Base-by-base conservation (phyloP, 2,329 filamentous ascomycete species). In the Pseudocercospora fijiensis region DNA sequence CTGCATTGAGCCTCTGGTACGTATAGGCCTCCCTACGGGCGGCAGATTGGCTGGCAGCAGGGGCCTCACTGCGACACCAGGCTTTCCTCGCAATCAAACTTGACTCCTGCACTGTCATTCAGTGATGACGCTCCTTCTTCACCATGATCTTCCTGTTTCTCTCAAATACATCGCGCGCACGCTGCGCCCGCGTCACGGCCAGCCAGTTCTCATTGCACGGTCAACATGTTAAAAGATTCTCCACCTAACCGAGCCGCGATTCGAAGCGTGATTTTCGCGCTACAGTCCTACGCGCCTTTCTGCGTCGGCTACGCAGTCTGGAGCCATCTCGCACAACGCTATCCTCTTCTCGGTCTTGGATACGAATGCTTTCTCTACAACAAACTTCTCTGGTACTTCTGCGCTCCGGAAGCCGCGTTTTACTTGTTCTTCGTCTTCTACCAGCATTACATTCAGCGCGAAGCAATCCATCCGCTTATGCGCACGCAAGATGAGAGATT, bases 371-470 rank as follows among this genome's bases (percentile, higher is more conserved):
- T 62, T 24, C 18, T 65, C 16, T 57, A 65, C 43, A 66, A 57
- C 77, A 27, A 28, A 27, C 26, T 61, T 27, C 68, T 84, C 10
- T 76, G 84, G 62, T 68, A 74, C 3, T 83, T 81, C 74, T 76
- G 80, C 53, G 67, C 78, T 24, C 74, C 81, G n/a, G 86, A 88
- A 74, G 71, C 79, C 70, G 70, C 78, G 0, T 87, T 88, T 74
- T 87, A 82, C 73, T 64, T 85, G 20, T 69, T 84, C 68, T 87
- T 82, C 71, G 73, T 85, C 13, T 85, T 83, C 49, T 82, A 81
- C 66, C 80, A 79, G 62, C 71, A 71, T n/a, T 74, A 80, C 62
- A 80, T 87, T 13, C 84, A 87, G 70, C 76, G 72, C 30, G 78
- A 82, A 53, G 82, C 84, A 9, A 65, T 76, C 5, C 84, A 86